Percentiles rank a stretch among this genome's conserved stretches.
Evolutionary conservation across 305 asterid species (phyloP).

Genomic region (Rubia peregrina): DNA sequence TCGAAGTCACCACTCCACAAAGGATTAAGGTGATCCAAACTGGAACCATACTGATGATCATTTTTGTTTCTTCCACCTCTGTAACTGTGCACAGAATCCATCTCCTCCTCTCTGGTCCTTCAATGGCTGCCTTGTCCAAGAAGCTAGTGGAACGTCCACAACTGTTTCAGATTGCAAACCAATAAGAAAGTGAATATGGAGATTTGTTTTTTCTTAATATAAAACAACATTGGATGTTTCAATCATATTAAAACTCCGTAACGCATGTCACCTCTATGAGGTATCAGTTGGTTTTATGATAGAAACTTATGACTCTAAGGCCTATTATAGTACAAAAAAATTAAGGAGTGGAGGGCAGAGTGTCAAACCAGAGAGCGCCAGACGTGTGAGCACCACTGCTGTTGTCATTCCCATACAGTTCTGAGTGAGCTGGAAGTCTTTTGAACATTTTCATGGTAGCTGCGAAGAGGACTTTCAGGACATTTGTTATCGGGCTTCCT

Average conservation of each 20-base stretch:
- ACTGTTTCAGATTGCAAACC: background rate
- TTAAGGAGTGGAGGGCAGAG: too few relatives aligned
- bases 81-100: constrained; percentile 23
- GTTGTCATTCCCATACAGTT: constrained; percentile 5
- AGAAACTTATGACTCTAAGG: too few relatives aligned
- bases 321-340: too few relatives aligned
- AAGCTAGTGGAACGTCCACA: background rate
- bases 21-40: constrained; percentile 38
- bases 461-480: constrained; percentile 18
- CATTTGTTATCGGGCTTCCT: constrained; percentile 18
- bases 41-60: constrained; percentile 30
- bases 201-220: too few relatives aligned
- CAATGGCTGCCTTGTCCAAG: constrained; percentile 21
- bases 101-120: constrained; percentile 1
- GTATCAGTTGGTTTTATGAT: too few relatives aligned
- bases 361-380: too few relatives aligned
- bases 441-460: constrained; percentile 8
- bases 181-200: too few relatives aligned
- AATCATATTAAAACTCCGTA: too few relatives aligned
- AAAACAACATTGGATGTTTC: too few relatives aligned
- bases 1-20: constrained; percentile 32
- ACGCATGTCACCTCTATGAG: too few relatives aligned
- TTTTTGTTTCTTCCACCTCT: constrained; percentile 27
- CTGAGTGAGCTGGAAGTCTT: background rate
- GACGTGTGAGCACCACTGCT: too few relatives aligned